Evolutionary conservation across 2,329 filamentous ascomycete genomes (phyloP), one percentile per base, ranked within the genome.

Genomic region (Talaromyces rugulosus): DNA sequence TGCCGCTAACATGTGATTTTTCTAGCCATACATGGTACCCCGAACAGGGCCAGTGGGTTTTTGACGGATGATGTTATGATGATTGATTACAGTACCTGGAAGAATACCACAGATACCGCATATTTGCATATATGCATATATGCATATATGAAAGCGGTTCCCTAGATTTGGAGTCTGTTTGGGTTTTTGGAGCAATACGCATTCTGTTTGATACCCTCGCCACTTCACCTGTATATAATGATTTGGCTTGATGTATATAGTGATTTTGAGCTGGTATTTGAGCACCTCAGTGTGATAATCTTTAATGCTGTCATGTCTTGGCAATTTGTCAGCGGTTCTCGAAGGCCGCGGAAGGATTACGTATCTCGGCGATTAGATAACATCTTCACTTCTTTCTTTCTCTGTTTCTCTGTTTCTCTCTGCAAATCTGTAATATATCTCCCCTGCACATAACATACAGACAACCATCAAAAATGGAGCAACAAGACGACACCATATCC

Each of bases 11-110:
- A 28, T 31, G 5, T 7, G 23, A 23, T 23, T 23, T 54, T 56
- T 34, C 18, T 40, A 78, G 77, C 60, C 75, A 78, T 64, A 74
- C 71, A 18, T 79, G 76, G 75, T 64, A 71, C 59, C 64, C 70
- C 2, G 62, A 70, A 7, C 23, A 58, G n/a, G 59, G 56, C 42
- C 62, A 60, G 55, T 63, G 62, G 62, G 18, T 63, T 9, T 11
- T 60, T 42, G 18, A 18, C 42, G 7, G 7, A 47, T 36, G 16
- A 14, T 36, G 34, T 16, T 36, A 16, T 16, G 12, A 23, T 23
- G 23, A 23, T 23, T 23, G 23, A 16, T 36, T 16, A 6, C 9
- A 36, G 14, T 14, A 16, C 3, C 12, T 16, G 12, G 16, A 14
- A 36, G 5, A 16, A 36, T 36, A 16, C 34, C 34, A 36, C 12